Evolutionary conservation across 768 basidiomycete species (phyloP), one percentile per base, ranked within the genome.

Genomic region (Tylopilus felleus): DNA sequence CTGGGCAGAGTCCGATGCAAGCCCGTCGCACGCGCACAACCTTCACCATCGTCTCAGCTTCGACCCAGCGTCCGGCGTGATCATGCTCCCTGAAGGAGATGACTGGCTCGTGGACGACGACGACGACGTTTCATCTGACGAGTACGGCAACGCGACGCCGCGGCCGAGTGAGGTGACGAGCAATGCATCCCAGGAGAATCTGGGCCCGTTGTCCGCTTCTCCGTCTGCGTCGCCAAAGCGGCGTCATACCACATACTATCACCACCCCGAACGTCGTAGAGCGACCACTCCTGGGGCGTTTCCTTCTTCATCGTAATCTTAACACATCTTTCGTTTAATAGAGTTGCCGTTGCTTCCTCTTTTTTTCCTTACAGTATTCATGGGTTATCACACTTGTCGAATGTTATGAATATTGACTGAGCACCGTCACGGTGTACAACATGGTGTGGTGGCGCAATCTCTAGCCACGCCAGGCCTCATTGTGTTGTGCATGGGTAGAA

Each of bases 51-150:
- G 89, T 17, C 70, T 92, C 50, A 93, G 90, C 71, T 95, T 86
- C 58, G 92, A 94, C 65, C 85, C 84, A 47, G 91, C 84, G 5
- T 88, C 88, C 3, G 93, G 93, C 1, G 90, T 94, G 33, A 95
- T 95, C 59, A 86, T 87, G 78, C 72, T 95, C 3, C 91, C 93
- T 0, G 91, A 93, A 36, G 80, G 84, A 59, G 80, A 75, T 28
- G 78, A 81, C 58, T 88, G 87, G 82, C 71, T 86, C 58, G 73
- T 77, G 9, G 84, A 84, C 23, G 79, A 77, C 7, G 55, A 58
- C 25, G 58, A 58, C 12, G 64, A 65, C 19, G 75, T 73, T 21
- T 67, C 66, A 36, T 78, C 78, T 53, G 73, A 76, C 50, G 75
- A 76, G 52, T 80, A 75, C 53, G 77, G 75, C 40, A 65, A 58